Base-by-base conservation (phyloP, 2,329 filamentous ascomycete genomes). In the Xylariales sp. region DNA sequence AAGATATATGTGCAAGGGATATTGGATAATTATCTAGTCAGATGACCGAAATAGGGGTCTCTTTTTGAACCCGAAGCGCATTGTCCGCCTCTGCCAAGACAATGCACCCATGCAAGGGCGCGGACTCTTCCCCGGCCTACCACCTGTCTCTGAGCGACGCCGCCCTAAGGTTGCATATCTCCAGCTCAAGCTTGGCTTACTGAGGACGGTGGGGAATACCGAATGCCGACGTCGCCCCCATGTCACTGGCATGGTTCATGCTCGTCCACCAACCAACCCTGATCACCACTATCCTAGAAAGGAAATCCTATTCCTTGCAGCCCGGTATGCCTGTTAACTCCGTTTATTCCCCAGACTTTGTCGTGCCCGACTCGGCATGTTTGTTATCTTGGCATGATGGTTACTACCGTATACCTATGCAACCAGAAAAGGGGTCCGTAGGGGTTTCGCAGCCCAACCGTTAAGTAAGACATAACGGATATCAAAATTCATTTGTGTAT, bases 111-210 rank as follows among this genome's bases (percentile, higher is more conserved):
- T 63, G 34, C 43, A 30, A 57, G 32, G 16, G 14, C 43, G 34
- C 32, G 60, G 65, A 54, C 5, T 32, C 36, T 67, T 67, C 60
- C 65, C 65, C 65, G 48, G 60, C 43, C 18, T 61, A 45, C 14
- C 36, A 52, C 6, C 39, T 28, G 45, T 43, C 9, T 36, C 53
- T 43, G 14, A 43, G 45, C 55, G 34, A 61, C 62, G 65, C 65
- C 56, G 65, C 65, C 56, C 52, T 68, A 68, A 68, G 65, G 53
- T 34, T 56, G 49, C 18, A 48, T 64, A 52, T 36, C 39, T 45
- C 32, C 34, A 54, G n/a, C 18, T 45, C 5, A 56, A 34, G 32
- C 53, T 50, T 49, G 16, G 41, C 60, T 39, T 49, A 10, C 8
- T 12, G 23, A 45, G 28, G 8, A 63, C 23, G 43, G 56, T 61